These are phyloP conservation scores for Brassica juncea DNA, from an alignment of 345 rosid genomes.

Conservation along the genomic window DNA sequence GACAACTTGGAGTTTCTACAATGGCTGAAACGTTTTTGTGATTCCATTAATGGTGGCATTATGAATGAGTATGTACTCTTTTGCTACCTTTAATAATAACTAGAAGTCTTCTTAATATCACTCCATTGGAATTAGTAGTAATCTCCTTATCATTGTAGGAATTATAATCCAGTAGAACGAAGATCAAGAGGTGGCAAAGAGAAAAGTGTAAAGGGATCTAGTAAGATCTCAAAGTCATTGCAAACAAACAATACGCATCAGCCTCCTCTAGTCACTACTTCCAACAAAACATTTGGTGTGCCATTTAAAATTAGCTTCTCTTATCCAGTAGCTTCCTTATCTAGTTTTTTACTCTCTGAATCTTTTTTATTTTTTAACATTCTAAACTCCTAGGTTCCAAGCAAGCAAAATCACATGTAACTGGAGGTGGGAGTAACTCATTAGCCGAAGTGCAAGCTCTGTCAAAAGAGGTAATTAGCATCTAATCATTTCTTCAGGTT, in stretches of 20 bases:
- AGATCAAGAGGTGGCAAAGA: slow-evolving; percentile 81
- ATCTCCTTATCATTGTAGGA: slow-evolving; percentile 47
- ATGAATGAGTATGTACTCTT: slow-evolving; percentile 71
- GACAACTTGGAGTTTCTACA: slow-evolving; percentile 98
- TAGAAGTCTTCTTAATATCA: neutral
- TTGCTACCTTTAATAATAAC: neutral
- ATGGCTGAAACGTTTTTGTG: slow-evolving; percentile 96
- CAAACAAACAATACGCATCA: slow-evolving; percentile 63
- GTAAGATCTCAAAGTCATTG: slow-evolving; percentile 70
- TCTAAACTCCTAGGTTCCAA: slow-evolving; percentile 51
- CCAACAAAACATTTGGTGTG: slow-evolving; percentile 26
- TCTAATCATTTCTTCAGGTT: neutral
- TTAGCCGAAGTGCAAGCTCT: slow-evolving; percentile 58
- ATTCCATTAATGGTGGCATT: slow-evolving; percentile 93
- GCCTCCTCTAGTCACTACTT: slow-evolving; percentile 30
- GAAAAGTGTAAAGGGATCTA: slow-evolving; percentile 49
- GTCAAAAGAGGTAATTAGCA: slow-evolving; percentile 70
- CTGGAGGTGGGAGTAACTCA: slow-evolving; percentile 48
- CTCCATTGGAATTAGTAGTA: neutral
- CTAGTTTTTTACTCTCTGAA: neutral
- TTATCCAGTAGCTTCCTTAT: neutral
- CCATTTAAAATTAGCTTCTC: neutral
- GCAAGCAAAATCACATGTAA: slow-evolving; percentile 48
- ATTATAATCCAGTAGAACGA: slow-evolving; percentile 86
- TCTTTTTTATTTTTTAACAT: neutral